These are phyloP conservation scores for Magnusiomyces tetraspermus DNA, from an alignment of 1,139 yeast species.

Conservation along the genomic window DNA sequence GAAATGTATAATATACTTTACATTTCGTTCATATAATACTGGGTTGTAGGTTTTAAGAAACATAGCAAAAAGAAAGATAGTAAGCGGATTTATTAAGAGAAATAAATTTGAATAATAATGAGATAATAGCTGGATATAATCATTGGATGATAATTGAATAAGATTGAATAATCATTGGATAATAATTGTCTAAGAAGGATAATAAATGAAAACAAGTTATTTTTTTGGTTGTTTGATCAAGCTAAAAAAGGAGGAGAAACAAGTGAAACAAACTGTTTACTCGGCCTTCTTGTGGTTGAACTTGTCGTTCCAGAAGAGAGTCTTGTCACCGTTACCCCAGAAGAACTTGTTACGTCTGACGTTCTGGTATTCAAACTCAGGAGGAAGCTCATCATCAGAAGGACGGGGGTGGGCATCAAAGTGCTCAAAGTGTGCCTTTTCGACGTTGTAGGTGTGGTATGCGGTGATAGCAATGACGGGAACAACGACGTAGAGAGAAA, in stretches of 20 bases:
- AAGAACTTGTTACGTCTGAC: conserved; percentile 64
- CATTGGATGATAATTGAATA: background rate
- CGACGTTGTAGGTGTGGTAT: conserved; percentile 70
- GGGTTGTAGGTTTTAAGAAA: background rate
- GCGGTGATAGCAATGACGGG: conserved; percentile 75
- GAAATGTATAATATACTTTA: too few relatives aligned
- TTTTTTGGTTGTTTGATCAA: background rate
- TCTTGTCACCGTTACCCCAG: conserved; percentile 99
- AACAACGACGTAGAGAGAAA: conserved; percentile 66
- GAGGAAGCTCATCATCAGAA: conserved; percentile 83
- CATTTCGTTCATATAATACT: background rate
- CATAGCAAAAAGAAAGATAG: background rate
- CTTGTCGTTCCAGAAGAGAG: conserved; percentile 90
- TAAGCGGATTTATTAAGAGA: background rate
- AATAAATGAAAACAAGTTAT: background rate
- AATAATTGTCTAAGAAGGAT: background rate
- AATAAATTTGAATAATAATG: background rate
- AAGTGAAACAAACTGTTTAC: background rate
- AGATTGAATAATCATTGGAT: too few relatives aligned
- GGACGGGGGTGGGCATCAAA: conserved; percentile 47
- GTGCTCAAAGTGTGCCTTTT: conserved; percentile 81
- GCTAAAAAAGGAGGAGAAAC: background rate
- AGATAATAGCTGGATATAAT: background rate
- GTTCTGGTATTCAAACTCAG: conserved; percentile 83
- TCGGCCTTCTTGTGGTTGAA: conserved; percentile 53